A percentile compares a stretch with the other conserved stretches of the same genome.
Conservation (phyloP, 306 rosid species). For the Dalbergia oliveri region DNA sequence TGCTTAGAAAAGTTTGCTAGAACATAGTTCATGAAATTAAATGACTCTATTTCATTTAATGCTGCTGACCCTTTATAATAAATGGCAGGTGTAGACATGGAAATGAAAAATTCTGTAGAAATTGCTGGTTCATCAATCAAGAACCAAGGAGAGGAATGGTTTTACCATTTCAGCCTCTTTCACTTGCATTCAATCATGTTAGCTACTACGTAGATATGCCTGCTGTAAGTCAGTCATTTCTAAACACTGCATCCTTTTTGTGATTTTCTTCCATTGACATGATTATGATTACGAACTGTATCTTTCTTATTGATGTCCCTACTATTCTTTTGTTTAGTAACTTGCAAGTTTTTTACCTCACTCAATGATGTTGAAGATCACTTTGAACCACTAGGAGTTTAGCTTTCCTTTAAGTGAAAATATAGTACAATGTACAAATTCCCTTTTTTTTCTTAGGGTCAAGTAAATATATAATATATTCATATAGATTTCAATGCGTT, state of each 20-base stretch:
- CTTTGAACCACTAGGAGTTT: neutral
- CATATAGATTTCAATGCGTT: neutral
- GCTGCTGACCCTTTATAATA: slow-evolving; percentile 1
- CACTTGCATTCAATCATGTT: slow-evolving; percentile 68
- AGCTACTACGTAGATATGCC: slow-evolving; percentile 82
- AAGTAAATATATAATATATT: neutral
- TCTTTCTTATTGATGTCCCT: neutral
- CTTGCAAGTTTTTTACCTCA: neutral
- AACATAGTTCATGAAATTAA: neutral
- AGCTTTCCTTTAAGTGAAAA: neutral
- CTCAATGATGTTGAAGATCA: neutral
- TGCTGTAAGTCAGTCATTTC: slow-evolving; percentile 51
- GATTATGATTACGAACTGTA: neutral
- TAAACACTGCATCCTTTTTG: neutral
- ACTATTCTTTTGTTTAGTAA: neutral
- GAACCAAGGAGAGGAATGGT: slow-evolving; percentile 58
- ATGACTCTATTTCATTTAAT: neutral
- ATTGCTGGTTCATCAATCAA: slow-evolving; percentile 13
- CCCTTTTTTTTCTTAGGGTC: neutral
- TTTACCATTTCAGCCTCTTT: slow-evolving; percentile 70
- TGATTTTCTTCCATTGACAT: neutral
- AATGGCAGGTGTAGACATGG: slow-evolving; percentile 36
- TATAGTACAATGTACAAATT: neutral
- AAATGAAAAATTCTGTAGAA: slow-evolving; percentile 33
- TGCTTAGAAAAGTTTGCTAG: neutral